Evolutionary conservation across 306 rosid species (phyloP), one percentile per base, ranked within the genome.

Genomic region (Pyrus betulifolia): DNA sequence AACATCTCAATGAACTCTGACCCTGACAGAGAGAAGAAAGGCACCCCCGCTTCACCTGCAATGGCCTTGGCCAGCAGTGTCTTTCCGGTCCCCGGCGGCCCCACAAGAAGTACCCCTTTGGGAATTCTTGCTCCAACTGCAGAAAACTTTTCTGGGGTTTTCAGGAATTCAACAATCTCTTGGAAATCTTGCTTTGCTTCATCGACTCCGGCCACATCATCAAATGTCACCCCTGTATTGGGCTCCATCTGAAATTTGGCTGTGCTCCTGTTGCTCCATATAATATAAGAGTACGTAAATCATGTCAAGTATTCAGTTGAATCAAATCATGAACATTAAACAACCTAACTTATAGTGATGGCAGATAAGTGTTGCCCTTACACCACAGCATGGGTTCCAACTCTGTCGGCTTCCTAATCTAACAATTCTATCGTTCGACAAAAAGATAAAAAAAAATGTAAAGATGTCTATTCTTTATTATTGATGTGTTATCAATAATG

Each of bases 1-100:
- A 89, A 89, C 91, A 93, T 87, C 89, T 93, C 96, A 23, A 90
- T 83, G 84, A 91, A 93, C 84, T 93, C 96, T 6, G 95, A 89
- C 8, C 98, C 94, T 10, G 96, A 90, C 6, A 90, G 79, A 14
- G 96, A 93, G 60, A 93, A 87, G 88, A 89, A 90, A 42, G 97
- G 94, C 58, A 90, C 97, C 51, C 90, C 93, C n/a, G 96, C 94
- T 84, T 93, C 96, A 8, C 98, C 96, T 27, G 96, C 94, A 61
- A 90, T 93, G 62, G 96, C 98, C 78, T 82, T 93, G 6, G 90
- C 98, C 76, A 90, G 79, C 83, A 90, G 57, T 51, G 96, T 93
- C 86, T 93, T 93, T 51, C 94, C 93, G 1, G 96, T 89, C 67
- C 98, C 98, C 0, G 98, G 94, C 22, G 94, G 93, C 52, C 97